phyloP scores from a whole-genome alignment of 2,329 filamentous ascomycete species.

The Cadophora sp. region DNA sequence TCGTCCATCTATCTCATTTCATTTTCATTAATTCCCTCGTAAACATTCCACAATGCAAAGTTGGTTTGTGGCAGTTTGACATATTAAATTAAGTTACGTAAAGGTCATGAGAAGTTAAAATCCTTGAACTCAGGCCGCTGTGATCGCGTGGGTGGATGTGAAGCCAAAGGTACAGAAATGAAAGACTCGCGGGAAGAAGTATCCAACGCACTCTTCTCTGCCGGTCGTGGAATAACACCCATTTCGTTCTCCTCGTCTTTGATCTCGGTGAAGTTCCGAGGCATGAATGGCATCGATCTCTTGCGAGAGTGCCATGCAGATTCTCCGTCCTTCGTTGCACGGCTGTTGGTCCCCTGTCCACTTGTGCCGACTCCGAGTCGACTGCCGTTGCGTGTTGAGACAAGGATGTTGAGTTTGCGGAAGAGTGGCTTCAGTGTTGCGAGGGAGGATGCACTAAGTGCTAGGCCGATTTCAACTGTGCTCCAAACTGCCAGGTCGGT shows the following conservation, averaged over 20 bases:
- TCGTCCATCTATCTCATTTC: too few relatives aligned
- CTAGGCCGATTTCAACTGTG: constrained; percentile 48
- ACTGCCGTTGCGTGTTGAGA: constrained; percentile 14
- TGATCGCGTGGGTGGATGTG: neutral
- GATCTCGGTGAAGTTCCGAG: constrained; percentile 16
- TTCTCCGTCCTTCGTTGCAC: constrained; percentile 2
- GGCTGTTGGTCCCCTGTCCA: neutral
- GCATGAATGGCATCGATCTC: constrained; percentile 12
- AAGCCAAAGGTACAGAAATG: neutral
- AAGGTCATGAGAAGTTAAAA: neutral
- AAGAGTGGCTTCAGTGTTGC: constrained; percentile 47
- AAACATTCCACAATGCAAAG: too few relatives aligned
- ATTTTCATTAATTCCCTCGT: too few relatives aligned
- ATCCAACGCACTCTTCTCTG: neutral
- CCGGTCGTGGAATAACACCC: neutral
- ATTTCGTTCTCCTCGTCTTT: constrained; percentile 15
- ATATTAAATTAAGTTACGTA: neutral
- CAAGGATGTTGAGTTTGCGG: constrained; percentile 32
- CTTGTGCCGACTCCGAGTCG: neutral
- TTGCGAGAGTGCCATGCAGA: constrained; percentile 17
- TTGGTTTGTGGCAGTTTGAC: neutral
- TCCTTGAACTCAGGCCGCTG: neutral
- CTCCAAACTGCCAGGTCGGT: constrained; percentile 50
- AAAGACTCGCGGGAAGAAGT: too few relatives aligned
- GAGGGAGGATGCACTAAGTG: constrained; percentile 47